Evolutionary conservation across 176 grass and related monocot species (phyloP).

Genomic region (Thalia dealbata): DNA sequence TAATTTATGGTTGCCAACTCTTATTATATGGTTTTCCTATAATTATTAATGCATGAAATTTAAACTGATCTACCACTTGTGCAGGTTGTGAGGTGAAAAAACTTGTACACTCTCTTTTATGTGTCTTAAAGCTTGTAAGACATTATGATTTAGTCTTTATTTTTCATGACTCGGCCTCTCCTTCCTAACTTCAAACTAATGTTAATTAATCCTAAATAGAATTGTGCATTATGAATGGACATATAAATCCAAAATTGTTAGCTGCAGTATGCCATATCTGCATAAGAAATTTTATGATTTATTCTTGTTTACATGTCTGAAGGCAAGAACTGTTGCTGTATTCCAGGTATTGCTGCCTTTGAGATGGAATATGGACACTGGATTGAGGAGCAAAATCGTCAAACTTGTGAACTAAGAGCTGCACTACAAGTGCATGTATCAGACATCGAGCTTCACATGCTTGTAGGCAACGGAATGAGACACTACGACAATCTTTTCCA

Average conservation of each 20-base stretch:
- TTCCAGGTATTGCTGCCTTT: slow-evolving; percentile 47
- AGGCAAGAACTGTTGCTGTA: background rate
- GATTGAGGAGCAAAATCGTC: slow-evolving; percentile 64
- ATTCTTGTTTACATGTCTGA: too few species aligned
- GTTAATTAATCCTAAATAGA: too few species aligned
- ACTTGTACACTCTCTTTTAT: background rate
- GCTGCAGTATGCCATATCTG: too few species aligned
- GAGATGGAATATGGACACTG: slow-evolving; percentile 73
- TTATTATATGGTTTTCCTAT: background rate
- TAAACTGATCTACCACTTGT: background rate
- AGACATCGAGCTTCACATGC: slow-evolving; percentile 51
- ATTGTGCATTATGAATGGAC: too few species aligned
- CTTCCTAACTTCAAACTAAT: too few species aligned
- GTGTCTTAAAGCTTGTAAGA: background rate
- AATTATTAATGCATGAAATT: background rate
- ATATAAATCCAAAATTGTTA: too few species aligned
- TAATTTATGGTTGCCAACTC: background rate
- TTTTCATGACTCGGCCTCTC: background rate
- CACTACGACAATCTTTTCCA: slow-evolving; percentile 65
- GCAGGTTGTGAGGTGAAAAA: background rate
- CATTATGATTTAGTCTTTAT: background rate
- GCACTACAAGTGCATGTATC: slow-evolving; percentile 44
- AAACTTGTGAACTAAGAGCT: slow-evolving; percentile 43
- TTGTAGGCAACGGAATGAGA: slow-evolving; percentile 49
- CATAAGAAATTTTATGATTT: too few species aligned